Conservation (phyloP, 441 rosid species). For the Pelargonium australe region DNA sequence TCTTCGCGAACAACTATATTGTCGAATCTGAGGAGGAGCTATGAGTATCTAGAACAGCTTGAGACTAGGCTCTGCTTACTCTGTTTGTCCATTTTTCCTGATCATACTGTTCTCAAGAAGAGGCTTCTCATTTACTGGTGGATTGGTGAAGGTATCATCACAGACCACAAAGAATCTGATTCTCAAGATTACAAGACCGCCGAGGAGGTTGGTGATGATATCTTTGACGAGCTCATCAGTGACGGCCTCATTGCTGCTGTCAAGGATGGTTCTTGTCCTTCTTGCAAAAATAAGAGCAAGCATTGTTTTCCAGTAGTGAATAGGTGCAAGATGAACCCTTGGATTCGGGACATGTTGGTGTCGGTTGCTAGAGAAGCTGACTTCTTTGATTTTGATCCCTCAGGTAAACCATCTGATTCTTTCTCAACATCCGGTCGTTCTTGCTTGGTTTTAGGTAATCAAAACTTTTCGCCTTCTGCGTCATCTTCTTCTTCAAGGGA, state of each 20-base stretch:
- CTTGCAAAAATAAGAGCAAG: no score
- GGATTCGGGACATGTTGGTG: slow-evolving; percentile 10
- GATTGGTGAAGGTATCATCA: slow-evolving; percentile 12
- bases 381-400: background rate
- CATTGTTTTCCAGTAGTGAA: slow-evolving; percentile 2
- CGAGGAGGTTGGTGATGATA: slow-evolving; percentile 13
- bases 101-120: slow-evolving; percentile 11
- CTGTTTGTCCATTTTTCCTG: background rate
- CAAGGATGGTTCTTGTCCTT: no score
- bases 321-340: slow-evolving; percentile 9
- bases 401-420: background rate
- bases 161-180: background rate
- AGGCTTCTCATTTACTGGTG: slow-evolving; percentile 16
- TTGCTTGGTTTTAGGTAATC: background rate
- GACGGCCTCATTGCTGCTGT: background rate
- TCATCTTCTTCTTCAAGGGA: no score
- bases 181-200: background rate
- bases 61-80: background rate
- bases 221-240: slow-evolving; percentile 4
- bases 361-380: background rate
- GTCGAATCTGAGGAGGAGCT: background rate
- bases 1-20: no score
- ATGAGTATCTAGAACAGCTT: background rate
- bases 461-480: background rate
- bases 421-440: background rate